Conservation (phyloP, 352 stramenopile genomes). For the Pythium vanterpoolii region DNA sequence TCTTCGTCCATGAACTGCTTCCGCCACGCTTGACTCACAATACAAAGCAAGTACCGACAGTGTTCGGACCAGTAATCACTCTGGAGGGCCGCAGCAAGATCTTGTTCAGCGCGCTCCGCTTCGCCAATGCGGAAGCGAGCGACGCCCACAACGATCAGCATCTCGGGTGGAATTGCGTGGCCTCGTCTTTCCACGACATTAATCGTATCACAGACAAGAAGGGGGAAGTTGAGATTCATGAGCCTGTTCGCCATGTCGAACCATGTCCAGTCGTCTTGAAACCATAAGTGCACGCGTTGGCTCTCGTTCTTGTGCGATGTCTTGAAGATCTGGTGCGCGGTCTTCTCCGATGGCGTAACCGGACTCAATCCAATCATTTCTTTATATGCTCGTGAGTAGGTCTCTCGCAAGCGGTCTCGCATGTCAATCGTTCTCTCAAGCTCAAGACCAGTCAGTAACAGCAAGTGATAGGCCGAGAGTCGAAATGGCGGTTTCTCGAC, state of each 20-base stretch:
- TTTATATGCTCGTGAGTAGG: constrained; percentile 56
- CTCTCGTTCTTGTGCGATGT: constrained; percentile 67
- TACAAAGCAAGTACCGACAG: constrained; percentile 42
- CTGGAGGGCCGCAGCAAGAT: constrained; percentile 35
- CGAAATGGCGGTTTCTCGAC: constrained; percentile 52
- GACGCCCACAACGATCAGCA: constrained; percentile 44
- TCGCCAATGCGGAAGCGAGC: constrained; percentile 38
- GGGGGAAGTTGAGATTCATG: constrained; percentile 39
- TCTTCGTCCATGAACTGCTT: constrained; percentile 40
- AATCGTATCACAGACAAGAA: constrained; percentile 35
- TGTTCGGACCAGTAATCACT: constrained; percentile 41
- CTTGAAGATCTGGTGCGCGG: constrained; percentile 49
- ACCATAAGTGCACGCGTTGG: constrained; percentile 54
- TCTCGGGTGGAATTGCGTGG: constrained; percentile 12
- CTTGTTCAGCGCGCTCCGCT: constrained; percentile 23
- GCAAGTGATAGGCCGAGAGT: constrained; percentile 48
- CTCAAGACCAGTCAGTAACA: constrained; percentile 52
- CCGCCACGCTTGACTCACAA: constrained; percentile 39
- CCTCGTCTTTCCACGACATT: constrained; percentile 27
- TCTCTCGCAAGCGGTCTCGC: constrained; percentile 41
- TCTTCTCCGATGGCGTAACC: constrained; percentile 47
- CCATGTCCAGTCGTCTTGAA: constrained; percentile 51
- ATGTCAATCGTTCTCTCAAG: constrained; percentile 42
- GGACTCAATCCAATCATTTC: constrained; percentile 45
- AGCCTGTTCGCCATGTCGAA: constrained; percentile 53